These are phyloP conservation scores for Lachnellula hyalina DNA, from an alignment of 2,329 filamentous ascomycete species.

Conservation along the genomic window DNA sequence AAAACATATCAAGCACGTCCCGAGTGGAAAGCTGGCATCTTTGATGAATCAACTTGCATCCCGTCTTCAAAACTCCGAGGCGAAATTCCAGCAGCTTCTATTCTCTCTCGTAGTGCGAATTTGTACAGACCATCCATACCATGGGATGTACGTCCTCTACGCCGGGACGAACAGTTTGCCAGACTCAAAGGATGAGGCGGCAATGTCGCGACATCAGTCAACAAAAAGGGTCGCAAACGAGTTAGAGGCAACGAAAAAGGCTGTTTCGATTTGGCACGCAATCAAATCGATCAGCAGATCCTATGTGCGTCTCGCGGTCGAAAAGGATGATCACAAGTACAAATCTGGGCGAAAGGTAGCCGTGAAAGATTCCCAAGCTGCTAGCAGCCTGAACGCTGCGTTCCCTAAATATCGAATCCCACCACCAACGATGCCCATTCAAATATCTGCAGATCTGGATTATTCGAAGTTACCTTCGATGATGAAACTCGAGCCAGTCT, in stretches of 20 bases:
- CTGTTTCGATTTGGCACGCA: constrained; percentile 57
- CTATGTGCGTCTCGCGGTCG: constrained; percentile 60
- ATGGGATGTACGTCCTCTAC: constrained; percentile 96
- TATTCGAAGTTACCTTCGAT: constrained; percentile 77
- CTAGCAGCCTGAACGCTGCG: constrained; percentile 55
- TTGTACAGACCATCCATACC: constrained; percentile 88
- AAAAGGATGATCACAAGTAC: constrained; percentile 57
- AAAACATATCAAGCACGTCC: constrained; percentile 65
- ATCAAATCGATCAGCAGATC: constrained; percentile 69
- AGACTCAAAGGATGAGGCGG: constrained; percentile 67
- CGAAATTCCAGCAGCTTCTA: constrained; percentile 71
- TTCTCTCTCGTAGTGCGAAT: constrained; percentile 72
- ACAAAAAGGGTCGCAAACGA: constrained; percentile 64
- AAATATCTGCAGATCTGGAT: constrained; percentile 65
- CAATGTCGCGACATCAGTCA: constrained; percentile 67
- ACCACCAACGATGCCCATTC: constrained; percentile 82
- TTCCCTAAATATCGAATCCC: constrained; percentile 67
- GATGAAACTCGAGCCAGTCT: constrained; percentile 63
- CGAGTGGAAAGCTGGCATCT: constrained; percentile 85
- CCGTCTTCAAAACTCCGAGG: constrained; percentile 67
- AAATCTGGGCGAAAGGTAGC: constrained; percentile 61
- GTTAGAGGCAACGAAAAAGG: constrained; percentile 43
- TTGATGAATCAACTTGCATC: constrained; percentile 97
- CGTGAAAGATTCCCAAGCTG: constrained; percentile 59
- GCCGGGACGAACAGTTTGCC: constrained; percentile 67